phyloP scores from a whole-genome alignment of 805 yeast genomes.

The Ascoidea rubescens region DNA sequence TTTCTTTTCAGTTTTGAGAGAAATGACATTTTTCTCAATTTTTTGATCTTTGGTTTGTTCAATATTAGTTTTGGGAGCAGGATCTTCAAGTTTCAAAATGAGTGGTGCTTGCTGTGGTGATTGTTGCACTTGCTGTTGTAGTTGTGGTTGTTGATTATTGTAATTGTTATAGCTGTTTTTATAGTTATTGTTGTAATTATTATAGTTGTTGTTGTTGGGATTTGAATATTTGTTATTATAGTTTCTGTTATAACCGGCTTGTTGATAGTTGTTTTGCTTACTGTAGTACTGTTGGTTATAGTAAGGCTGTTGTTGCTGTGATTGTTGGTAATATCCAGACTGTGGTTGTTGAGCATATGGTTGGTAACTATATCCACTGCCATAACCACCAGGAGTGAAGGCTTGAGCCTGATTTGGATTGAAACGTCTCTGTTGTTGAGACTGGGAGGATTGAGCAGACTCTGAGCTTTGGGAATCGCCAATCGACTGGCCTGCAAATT shows the following conservation, averaged over 20 bases:
- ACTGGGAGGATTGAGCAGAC: neutral
- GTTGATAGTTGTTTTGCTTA: constrained; percentile 7
- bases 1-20: constrained; percentile 39
- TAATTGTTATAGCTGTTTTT: constrained; percentile 9
- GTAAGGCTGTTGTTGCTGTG: neutral
- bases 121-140: constrained; percentile 46
- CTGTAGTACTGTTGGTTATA: neutral
- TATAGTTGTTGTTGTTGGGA: constrained; percentile 12
- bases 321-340: constrained; percentile 2
- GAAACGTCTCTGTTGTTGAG: constrained; percentile 1
- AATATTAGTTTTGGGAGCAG: constrained; percentile 23
- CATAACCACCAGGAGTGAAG: constrained; percentile 4
- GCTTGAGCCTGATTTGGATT: constrained; percentile 4
- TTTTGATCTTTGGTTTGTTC: constrained; percentile 38
- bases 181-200: constrained; percentile 12
- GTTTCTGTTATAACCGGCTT: constrained; percentile 15
- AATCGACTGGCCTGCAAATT: constrained; percentile 8
- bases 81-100: constrained; percentile 18
- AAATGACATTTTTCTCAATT: constrained; percentile 50
- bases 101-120: constrained; percentile 38
- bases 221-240: constrained; percentile 15
- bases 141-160: constrained; percentile 10
- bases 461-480: constrained; percentile 1
- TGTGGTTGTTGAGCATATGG: constrained; percentile 2
- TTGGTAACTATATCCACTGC: neutral